Evolutionary conservation across 2,329 filamentous ascomycete genomes (phyloP).

Genomic region (Nothophoma quercina): DNA sequence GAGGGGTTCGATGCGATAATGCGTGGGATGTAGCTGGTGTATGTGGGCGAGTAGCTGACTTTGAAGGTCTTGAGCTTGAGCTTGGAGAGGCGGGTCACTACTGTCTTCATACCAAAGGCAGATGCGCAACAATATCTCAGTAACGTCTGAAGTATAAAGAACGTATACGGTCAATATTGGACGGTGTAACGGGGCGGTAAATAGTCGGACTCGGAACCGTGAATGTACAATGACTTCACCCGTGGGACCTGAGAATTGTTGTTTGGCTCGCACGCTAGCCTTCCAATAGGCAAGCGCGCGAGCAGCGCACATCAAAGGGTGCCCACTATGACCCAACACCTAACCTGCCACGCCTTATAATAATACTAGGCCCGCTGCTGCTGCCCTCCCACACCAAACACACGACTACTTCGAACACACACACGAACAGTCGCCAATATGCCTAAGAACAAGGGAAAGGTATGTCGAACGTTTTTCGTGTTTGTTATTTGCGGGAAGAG

Average conservation of each 20-base stretch:
- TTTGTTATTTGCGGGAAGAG: conserved; percentile 7
- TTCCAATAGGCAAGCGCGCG: neutral
- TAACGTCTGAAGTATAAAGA: no score
- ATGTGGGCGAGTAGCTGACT: conserved; percentile 31
- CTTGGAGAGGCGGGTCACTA: conserved; percentile 21
- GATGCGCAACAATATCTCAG: no score
- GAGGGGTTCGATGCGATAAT: conserved; percentile 29
- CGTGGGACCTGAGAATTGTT: neutral
- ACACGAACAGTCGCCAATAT: conserved; percentile 62
- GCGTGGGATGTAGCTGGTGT: conserved; percentile 35
- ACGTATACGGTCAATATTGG: conserved; percentile 6
- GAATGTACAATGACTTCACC: conserved; percentile 8
- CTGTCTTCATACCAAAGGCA: conserved; percentile 30
- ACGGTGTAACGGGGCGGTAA: neutral
- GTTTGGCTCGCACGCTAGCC: neutral
- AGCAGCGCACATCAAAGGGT: conserved; percentile 3
- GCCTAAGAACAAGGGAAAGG: conserved; percentile 99
- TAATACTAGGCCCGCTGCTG: conserved; percentile 10
- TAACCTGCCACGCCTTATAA: conserved; percentile 9
- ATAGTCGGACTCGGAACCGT: neutral
- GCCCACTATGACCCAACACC: conserved; percentile 15
- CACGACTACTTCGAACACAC: conserved; percentile 6
- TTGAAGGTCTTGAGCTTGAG: conserved; percentile 24
- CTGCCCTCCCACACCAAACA: conserved; percentile 16
- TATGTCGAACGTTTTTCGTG: conserved; percentile 56